Evolutionary conservation across 176 grass and related monocot species (phyloP).

Genomic region (Neostapfia colusana): DNA sequence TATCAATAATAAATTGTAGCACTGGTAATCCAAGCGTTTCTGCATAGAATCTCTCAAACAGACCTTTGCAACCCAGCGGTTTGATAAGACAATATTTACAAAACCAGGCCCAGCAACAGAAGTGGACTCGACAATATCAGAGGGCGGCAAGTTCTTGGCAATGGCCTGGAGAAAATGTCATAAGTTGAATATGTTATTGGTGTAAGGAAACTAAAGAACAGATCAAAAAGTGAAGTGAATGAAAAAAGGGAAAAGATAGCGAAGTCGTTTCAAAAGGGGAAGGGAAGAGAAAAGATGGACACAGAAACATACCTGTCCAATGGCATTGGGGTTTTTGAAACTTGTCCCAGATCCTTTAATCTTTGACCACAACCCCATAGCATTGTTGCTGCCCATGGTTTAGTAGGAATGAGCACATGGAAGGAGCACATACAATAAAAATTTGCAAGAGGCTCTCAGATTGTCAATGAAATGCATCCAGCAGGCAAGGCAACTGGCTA

Average conservation of each 20-base stretch:
- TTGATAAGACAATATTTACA: constrained; percentile 88
- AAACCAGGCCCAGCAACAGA: constrained; percentile 96
- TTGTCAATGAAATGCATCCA: background rate
- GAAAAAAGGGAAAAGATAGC: background rate
- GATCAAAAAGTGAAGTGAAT: constrained; percentile 13
- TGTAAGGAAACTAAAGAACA: constrained; percentile 13
- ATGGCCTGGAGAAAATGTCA: constrained; percentile 64
- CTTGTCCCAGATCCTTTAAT: constrained; percentile 79
- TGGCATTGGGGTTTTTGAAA: constrained; percentile 84
- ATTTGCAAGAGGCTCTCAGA: background rate
- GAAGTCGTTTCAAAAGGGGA: background rate
- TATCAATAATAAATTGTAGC: constrained; percentile 16
- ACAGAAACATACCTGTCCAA: constrained; percentile 65
- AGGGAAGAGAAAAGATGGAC: background rate
- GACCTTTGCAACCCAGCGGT: constrained; percentile 85
- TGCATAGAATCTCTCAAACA: constrained; percentile 23
- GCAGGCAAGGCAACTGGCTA: background rate
- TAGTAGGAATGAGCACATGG: background rate
- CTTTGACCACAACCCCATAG: constrained; percentile 92
- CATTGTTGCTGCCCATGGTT: constrained; percentile 77
- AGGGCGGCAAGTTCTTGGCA: constrained; percentile 72
- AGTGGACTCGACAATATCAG: constrained; percentile 83
- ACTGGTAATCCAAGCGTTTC: constrained; percentile 1
- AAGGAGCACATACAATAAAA: constrained; percentile 11
- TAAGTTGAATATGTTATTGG: background rate